Conservation (phyloP, 2,329 filamentous ascomycete species). For the Aspergillus transmontanensis region DNA sequence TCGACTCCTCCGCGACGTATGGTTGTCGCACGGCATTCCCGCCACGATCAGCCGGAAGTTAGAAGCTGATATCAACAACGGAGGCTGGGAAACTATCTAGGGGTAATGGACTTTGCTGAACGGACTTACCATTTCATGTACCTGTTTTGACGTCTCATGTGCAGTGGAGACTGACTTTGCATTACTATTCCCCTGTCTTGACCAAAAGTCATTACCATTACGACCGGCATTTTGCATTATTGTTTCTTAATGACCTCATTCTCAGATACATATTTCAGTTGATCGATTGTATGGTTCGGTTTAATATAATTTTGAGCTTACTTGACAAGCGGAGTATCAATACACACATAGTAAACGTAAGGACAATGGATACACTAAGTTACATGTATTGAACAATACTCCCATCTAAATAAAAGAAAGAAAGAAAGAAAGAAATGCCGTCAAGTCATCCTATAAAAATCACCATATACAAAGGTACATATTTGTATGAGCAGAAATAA, state of each 20-base stretch:
- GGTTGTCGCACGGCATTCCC: slow-evolving; percentile 83
- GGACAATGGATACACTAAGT: background rate
- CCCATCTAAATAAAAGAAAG: too few species aligned
- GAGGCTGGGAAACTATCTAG: slow-evolving; percentile 81
- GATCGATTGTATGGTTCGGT: background rate
- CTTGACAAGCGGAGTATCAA: too few species aligned
- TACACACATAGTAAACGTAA: background rate
- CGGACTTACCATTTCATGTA: background rate
- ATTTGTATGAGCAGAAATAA: too few species aligned
- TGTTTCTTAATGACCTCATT: background rate
- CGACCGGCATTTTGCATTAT: background rate
- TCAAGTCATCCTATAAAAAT: too few species aligned
- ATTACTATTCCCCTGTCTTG: background rate
- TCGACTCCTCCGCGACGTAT: slow-evolving; percentile 78
- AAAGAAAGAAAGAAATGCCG: too few species aligned
- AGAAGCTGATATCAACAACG: slow-evolving; percentile 94
- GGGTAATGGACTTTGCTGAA: background rate
- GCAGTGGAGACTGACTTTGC: background rate
- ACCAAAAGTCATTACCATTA: background rate
- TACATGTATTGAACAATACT: background rate
- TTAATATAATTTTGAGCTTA: background rate
- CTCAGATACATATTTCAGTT: background rate
- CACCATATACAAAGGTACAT: too few species aligned
- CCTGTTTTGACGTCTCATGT: slow-evolving; percentile 1
- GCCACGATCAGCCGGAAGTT: slow-evolving; percentile 86